Conservation (phyloP, 148 eudicot genomes). For the Fagopyrum esculentum region DNA sequence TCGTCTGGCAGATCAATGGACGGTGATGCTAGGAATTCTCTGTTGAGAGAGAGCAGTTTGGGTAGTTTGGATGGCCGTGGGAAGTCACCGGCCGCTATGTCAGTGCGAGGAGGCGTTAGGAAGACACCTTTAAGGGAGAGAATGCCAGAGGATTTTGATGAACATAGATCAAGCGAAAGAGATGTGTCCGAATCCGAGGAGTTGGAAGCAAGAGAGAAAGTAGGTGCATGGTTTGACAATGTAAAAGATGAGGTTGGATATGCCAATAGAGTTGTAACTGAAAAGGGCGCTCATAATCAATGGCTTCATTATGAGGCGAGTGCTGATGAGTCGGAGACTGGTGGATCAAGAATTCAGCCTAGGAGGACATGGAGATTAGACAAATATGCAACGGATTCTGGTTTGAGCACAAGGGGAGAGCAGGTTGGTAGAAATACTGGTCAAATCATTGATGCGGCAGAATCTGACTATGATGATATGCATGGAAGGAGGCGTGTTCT, state of each 20-base stretch:
- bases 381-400: not conserved
- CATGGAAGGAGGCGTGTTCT: conserved; percentile 17
- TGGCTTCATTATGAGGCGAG: conserved; percentile 15
- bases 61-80: not conserved
- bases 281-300: conserved; percentile 20
- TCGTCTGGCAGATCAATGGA: conserved; percentile 3
- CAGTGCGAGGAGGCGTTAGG: conserved; percentile 8
- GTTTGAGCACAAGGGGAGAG: not conserved
- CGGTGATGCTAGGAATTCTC: not conserved
- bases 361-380: not conserved
- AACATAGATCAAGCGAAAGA: conserved; percentile 9
- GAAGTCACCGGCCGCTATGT: not conserved
- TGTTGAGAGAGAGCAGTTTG: not conserved
- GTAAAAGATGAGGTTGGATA: conserved; percentile 13
- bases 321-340: not conserved
- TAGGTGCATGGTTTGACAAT: not conserved
- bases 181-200: conserved; percentile 7
- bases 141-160: conserved; percentile 12
- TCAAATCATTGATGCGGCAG: not conserved
- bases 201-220: conserved; percentile 4
- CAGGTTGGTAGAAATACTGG: not conserved
- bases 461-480: conserved; percentile 19
- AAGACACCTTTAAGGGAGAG: conserved; percentile 16
- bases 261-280: conserved; percentile 8
- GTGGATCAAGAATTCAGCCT: not conserved